Percentiles rank a stretch among this genome's conserved stretches.
phyloP scores from a whole-genome alignment of 2,329 filamentous ascomycete species.

The Beauveria caledonica region DNA sequence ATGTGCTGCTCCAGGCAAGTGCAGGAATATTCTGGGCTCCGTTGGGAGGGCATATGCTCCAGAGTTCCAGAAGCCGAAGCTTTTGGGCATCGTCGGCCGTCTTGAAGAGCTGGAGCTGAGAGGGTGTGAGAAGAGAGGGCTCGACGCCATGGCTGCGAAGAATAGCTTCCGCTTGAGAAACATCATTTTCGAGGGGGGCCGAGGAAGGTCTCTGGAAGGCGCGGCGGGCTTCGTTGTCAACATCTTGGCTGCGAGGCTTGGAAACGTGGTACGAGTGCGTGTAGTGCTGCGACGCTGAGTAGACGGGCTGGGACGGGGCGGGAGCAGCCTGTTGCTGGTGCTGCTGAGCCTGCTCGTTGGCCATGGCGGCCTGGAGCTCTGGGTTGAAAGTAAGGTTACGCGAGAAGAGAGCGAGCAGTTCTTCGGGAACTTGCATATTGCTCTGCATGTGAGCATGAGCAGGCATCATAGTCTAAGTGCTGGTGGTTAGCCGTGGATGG shows the following conservation, averaged over 20 bases:
- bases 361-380: conserved; percentile 21
- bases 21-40: conserved; percentile 45
- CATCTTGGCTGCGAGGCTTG: conserved; percentile 26
- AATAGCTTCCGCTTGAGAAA: conserved; percentile 46
- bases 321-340: conserved; percentile 10
- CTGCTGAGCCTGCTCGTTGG: conserved; percentile 23
- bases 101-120: conserved; percentile 71
- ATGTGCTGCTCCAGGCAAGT: conserved; percentile 45
- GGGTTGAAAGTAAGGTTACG: conserved; percentile 61
- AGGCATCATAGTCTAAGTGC: conserved; percentile 29
- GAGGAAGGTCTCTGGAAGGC: conserved; percentile 39
- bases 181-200: conserved; percentile 40
- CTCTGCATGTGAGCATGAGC: conserved; percentile 25
- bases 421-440: conserved; percentile 64
- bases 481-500: not conserved
- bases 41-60: conserved; percentile 70
- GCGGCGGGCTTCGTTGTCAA: conserved; percentile 18
- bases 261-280: conserved; percentile 63
- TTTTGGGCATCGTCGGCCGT: conserved; percentile 66
- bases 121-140: conserved; percentile 57
- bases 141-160: conserved; percentile 63
- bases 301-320: conserved; percentile 39
- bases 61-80: conserved; percentile 70
- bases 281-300: conserved; percentile 76
- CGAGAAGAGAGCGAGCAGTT: conserved; percentile 72